A percentile compares a stretch with the other conserved stretches of the same genome.
Conservation (phyloP, 208 protist species). For the Leishmania gerbilli region DNA sequence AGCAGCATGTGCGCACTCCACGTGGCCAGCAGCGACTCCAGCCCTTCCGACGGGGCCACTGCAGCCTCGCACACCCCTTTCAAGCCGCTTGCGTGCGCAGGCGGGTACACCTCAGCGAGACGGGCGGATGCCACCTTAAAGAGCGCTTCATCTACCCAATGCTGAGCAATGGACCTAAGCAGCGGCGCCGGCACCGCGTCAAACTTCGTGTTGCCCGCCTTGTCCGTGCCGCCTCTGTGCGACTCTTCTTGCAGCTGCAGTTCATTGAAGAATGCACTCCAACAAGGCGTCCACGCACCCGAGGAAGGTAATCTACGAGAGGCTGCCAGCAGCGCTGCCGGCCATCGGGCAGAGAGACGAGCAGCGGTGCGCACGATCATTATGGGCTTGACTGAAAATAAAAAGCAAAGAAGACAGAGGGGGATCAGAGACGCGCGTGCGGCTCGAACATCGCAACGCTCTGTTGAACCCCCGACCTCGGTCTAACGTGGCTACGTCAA, state of each 20-base stretch:
- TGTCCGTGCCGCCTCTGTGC: neutral
- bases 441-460: neutral
- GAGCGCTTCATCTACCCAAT: constrained; percentile 22
- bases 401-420: neutral
- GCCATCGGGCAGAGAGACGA: neutral
- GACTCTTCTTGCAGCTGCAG: neutral
- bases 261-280: neutral
- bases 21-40: constrained; percentile 20
- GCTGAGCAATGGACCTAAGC: constrained; percentile 17
- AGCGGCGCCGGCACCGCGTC: constrained; percentile 4
- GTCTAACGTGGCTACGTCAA: neutral
- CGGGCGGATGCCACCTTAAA: neutral
- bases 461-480: neutral
- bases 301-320: neutral
- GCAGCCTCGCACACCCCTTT: neutral
- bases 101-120: constrained; percentile 17
- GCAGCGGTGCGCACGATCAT: neutral
- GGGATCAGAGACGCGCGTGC: neutral
- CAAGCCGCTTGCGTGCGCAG: neutral
- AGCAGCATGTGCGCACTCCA: constrained; percentile 30
- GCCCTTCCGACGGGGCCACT: neutral
- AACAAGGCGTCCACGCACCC: neutral
- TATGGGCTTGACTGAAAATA: neutral
- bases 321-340: neutral
- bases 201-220: neutral